These are phyloP conservation scores for Phycomyces nitens DNA, from an alignment of 192 early-diverging fungal species.

Conservation along the genomic window DNA sequence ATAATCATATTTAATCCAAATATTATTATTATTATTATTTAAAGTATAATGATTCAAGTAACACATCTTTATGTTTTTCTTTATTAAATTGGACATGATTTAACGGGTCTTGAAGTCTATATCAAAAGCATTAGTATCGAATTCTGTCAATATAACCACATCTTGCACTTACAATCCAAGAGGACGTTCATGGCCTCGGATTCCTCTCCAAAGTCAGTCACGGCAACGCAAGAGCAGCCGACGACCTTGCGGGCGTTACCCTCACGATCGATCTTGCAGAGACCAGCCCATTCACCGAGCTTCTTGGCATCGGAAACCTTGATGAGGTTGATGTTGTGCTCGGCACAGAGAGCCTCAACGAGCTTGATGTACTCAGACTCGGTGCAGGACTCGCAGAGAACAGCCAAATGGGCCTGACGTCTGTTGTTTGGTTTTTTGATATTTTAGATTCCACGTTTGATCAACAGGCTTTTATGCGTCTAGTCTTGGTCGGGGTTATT, in stretches of 20 bases:
- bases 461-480: too few species aligned
- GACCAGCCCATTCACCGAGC: constrained; percentile 99
- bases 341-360: constrained; percentile 95
- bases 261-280: constrained; percentile 99
- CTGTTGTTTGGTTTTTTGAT: constrained; percentile 3
- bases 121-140: too few species aligned
- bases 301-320: constrained; percentile 97
- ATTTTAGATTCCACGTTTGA: too few species aligned
- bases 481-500: too few species aligned
- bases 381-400: constrained; percentile 93
- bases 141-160: too few species aligned
- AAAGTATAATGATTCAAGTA: too few species aligned
- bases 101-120: too few species aligned
- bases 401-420: constrained; percentile 89
- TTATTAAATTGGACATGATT: too few species aligned
- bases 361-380: constrained; percentile 95
- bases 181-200: constrained; percentile 97
- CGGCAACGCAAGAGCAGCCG: constrained; percentile 90
- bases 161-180: constrained; percentile 65
- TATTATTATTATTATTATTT: too few species aligned
- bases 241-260: constrained; percentile 98
- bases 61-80: too few species aligned
- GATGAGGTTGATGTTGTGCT: constrained; percentile 98
- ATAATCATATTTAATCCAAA: too few species aligned
- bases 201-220: constrained; percentile 98